Evolutionary conservation across 345 rosid species (phyloP).

Genomic region (Reutealis trisperma): DNA sequence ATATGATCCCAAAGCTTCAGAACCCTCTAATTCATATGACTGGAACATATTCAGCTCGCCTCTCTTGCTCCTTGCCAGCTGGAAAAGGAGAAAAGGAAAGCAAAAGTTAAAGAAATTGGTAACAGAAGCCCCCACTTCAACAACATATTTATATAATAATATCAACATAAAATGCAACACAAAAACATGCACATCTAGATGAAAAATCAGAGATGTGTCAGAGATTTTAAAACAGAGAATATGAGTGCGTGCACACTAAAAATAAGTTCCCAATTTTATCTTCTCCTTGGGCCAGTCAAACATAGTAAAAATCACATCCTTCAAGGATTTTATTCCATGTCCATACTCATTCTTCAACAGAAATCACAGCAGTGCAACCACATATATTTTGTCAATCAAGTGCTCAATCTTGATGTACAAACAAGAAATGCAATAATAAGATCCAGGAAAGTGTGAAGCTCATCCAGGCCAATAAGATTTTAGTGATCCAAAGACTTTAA

Average conservation of each 20-base stretch:
- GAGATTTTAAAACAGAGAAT: neutral
- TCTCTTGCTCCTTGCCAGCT: constrained; percentile 71
- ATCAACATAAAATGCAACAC: neutral
- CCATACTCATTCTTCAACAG: neutral
- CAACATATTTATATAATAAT: neutral
- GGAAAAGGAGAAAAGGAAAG: constrained; percentile 20
- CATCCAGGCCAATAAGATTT: neutral
- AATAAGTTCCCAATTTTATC: neutral
- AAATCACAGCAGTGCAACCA: neutral
- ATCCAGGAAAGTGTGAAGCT: neutral
- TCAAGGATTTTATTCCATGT: neutral
- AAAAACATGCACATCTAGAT: neutral
- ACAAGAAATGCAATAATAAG: neutral
- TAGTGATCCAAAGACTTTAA: neutral
- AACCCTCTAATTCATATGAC: constrained; percentile 75
- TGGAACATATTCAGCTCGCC: constrained; percentile 48
- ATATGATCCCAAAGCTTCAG: constrained; percentile 81
- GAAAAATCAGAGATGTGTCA: neutral
- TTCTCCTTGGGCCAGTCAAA: neutral
- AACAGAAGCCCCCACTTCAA: neutral
- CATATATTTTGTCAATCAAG: no score
- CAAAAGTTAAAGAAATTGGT: constrained; percentile 18
- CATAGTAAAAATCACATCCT: neutral
- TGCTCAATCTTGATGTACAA: neutral
- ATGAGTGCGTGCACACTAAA: neutral